Evolutionary conservation across 345 rosid genomes (phyloP), one percentile per base, ranked within the genome.

Genomic region (Sisymbrium irio): DNA sequence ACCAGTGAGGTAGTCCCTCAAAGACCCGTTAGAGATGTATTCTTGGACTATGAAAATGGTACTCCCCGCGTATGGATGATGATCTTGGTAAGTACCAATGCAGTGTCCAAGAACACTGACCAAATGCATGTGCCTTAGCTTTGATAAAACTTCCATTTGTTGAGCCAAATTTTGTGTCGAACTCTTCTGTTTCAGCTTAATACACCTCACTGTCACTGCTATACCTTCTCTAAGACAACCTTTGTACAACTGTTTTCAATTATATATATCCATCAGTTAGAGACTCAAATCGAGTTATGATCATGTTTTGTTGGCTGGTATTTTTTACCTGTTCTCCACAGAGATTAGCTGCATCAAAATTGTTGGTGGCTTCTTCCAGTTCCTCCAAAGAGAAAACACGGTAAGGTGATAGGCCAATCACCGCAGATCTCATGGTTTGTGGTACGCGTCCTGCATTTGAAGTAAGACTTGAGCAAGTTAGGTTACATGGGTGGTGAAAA

Each of bases 71-170:
- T 80, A 71, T 10, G 85, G 88, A 57, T 91, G 87, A 81, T 88
- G 95, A 50, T 91, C 96, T 82, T 88, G 91, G 64, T 83, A 79
- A 64, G 91, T 84, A 44, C 80, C 91, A 9, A 87, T 78, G 69
- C 93, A 88, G 69, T 95, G 97, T 64, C 99, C 99, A 20, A 91
- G 87, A 80, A 88, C 85, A 67, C 96, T 88, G 71, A 82, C 92
- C 82, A 95, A 78, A 80, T 91, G 90, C 70, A 85, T 68, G 66
- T 95, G 96, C 76, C 99, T 88, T n/a, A 95, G 81, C 87, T 95
- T 95, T 60, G 97, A 88, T 57, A 88, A 32, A 45, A 82, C 84
- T 59, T 91, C 99, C 82, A 91, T 80, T 55, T 91, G 88, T 74
- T 91, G 96, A 71, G 78, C 69, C 68, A 85, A 61, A 68, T 66